phyloP scores from a whole-genome alignment of 176 grass and related monocot species.

The Urochloa ruziziensis region DNA sequence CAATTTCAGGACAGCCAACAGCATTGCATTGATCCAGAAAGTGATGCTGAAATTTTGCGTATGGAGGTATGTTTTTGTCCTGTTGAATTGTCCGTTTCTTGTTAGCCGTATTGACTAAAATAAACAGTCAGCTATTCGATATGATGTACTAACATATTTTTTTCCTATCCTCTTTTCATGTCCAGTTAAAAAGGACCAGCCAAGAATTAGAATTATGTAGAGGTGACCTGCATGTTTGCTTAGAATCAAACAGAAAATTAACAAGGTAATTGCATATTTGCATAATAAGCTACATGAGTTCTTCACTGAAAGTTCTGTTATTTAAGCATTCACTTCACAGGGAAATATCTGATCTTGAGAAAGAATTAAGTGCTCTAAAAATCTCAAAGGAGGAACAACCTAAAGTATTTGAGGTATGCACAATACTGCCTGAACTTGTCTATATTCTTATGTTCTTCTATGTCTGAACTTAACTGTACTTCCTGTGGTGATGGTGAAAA shows the following conservation, averaged over 20 bases:
- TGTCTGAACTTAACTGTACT: not conserved
- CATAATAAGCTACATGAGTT: not conserved
- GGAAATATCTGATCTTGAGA: conserved; percentile 62
- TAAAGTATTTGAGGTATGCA: conserved; percentile 38
- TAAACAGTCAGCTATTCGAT: not conserved
- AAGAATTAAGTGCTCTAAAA: conserved; percentile 47
- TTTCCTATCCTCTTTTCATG: not conserved
- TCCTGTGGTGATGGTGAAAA: not conserved
- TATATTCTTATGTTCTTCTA: not conserved
- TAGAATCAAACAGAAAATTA: conserved; percentile 75
- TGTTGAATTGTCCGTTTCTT: not conserved
- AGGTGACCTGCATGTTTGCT: conserved; percentile 61
- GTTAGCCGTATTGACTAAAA: conserved; percentile 20
- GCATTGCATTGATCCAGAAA: conserved; percentile 10
- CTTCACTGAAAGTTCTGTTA: not conserved
- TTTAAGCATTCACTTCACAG: conserved; percentile 44
- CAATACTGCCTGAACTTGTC: not conserved
- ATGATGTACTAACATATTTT: conserved; percentile 6
- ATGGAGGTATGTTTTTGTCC: conserved; percentile 48
- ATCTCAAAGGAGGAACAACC: conserved; percentile 22
- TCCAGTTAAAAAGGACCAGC: conserved; percentile 60
- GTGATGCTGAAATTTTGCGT: conserved; percentile 52
- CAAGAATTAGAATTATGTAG: conserved; percentile 71
- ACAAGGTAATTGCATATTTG: conserved; percentile 56
- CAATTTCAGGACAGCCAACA: conserved; percentile 48